A percentile compares a stretch with the other conserved stretches of the same genome.
Conservation (phyloP, 257 asterid species). For the Capsicum pubescens region DNA sequence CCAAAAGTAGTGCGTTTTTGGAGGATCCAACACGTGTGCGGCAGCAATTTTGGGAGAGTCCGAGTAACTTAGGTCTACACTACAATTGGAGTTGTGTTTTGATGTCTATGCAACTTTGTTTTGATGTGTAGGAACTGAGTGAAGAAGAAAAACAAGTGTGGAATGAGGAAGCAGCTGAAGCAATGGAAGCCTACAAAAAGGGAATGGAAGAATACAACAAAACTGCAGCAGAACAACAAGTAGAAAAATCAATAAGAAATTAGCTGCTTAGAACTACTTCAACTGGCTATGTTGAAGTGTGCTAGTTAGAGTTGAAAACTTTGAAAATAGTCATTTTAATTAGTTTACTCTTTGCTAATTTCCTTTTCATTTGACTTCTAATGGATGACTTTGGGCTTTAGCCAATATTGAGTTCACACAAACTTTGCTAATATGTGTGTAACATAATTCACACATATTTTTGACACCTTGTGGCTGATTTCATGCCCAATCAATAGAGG, state of each 20-base stretch:
- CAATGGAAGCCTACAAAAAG: conserved; percentile 80
- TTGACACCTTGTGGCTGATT: background rate
- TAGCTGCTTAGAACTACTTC: conserved; percentile 50
- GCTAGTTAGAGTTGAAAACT: conserved; percentile 8
- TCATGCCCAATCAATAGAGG: too few relatives aligned
- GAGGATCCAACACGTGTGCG: too few relatives aligned
- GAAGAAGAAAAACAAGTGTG: conserved; percentile 73
- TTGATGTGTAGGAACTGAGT: conserved; percentile 56
- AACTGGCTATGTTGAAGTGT: conserved; percentile 60
- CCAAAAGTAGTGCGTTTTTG: too few relatives aligned
- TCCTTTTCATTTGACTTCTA: background rate
- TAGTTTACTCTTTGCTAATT: background rate
- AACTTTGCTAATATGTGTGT: too few relatives aligned
- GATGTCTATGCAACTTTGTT: background rate
- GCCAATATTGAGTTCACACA: background rate
- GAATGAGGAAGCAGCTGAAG: conserved; percentile 72
- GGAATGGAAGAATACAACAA: conserved; percentile 78
- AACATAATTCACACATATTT: background rate
- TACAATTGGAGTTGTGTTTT: too few relatives aligned
- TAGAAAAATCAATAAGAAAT: background rate
- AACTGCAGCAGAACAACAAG: conserved; percentile 45
- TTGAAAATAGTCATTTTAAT: background rate
- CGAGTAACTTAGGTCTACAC: too few relatives aligned
- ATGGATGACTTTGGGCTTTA: background rate
- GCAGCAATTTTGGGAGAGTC: too few relatives aligned